Conservation (phyloP, 495 filamentous ascomycete species). For the Neurospora sp. region DNA sequence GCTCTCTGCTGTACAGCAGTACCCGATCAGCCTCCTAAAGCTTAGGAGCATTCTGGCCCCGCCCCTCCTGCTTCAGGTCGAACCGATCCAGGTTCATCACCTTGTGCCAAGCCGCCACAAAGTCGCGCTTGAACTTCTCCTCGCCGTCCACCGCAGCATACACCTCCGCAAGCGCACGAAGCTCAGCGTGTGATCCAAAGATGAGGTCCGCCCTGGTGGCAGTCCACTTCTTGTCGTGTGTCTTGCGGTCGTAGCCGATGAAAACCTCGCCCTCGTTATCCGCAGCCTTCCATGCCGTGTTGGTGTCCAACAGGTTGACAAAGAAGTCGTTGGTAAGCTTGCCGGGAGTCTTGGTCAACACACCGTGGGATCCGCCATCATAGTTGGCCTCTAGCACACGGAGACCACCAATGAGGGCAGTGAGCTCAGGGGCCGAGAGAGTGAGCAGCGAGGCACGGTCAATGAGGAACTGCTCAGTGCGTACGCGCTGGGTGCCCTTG, state of each 20-base stretch:
- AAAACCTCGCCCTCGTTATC: conserved; percentile 40
- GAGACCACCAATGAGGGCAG: conserved; percentile 56
- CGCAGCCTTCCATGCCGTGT: conserved; percentile 50
- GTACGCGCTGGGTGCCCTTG: conserved; percentile 43
- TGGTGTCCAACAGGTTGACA: conserved; percentile 58
- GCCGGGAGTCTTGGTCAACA: conserved; percentile 53
- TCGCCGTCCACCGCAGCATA: conserved; percentile 46
- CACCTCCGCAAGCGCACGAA: conserved; percentile 57
- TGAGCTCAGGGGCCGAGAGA: conserved; percentile 56
- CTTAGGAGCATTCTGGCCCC: background rate
- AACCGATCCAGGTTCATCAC: conserved; percentile 62
- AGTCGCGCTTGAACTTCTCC: conserved; percentile 59
- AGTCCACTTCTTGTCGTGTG: conserved; percentile 56
- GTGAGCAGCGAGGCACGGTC: conserved; percentile 58
- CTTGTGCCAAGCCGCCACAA: conserved; percentile 60
- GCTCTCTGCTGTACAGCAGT: background rate
- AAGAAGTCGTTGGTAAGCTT: conserved; percentile 68
- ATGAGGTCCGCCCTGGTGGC: conserved; percentile 59
- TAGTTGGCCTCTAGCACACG: conserved; percentile 56
- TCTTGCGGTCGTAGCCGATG: conserved; percentile 55
- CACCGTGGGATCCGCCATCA: conserved; percentile 50
- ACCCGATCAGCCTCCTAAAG: background rate
- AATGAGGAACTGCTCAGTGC: conserved; percentile 54
- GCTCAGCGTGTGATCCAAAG: conserved; percentile 60
- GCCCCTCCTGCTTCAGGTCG: conserved; percentile 29